Evolutionary conservation across 2,329 filamentous ascomycete genomes (phyloP).

Genomic region (Seiridium cupressi): DNA sequence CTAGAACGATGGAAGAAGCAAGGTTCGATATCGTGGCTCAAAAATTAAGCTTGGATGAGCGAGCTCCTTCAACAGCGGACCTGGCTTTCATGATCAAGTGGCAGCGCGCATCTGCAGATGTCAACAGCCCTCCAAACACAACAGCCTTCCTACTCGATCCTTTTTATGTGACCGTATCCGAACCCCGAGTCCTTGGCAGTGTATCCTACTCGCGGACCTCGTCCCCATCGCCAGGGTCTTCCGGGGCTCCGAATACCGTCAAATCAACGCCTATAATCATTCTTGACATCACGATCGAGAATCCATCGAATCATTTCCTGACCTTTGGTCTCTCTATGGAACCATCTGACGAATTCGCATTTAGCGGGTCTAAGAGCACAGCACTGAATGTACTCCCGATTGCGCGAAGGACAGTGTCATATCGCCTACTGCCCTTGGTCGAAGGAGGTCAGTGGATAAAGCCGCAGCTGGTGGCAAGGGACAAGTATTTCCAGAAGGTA

Average conservation of each 20-base stretch:
- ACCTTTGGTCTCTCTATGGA: conserved; percentile 94
- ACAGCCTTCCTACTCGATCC: conserved; percentile 75
- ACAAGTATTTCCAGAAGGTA: conserved; percentile 92
- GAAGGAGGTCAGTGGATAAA: conserved; percentile 60
- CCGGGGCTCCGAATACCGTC: conserved; percentile 28
- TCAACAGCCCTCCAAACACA: conserved; percentile 44
- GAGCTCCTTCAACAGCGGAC: conserved; percentile 71
- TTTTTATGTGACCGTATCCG: conserved; percentile 75
- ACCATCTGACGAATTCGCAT: conserved; percentile 86
- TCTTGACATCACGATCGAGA: conserved; percentile 72
- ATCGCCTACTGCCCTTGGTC: conserved; percentile 68
- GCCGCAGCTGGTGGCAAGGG: conserved; percentile 74
- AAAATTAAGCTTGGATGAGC: conserved; percentile 79
- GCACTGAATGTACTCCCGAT: conserved; percentile 80
- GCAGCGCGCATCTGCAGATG: conserved; percentile 50
- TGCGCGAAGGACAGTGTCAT: conserved; percentile 71
- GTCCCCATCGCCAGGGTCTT: conserved; percentile 17
- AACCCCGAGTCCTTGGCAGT: conserved; percentile 78
- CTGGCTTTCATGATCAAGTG: conserved; percentile 75
- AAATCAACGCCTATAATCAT: conserved; percentile 34
- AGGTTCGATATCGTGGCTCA: conserved; percentile 73
- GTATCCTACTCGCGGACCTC: conserved; percentile 40
- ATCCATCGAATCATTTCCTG: conserved; percentile 90
- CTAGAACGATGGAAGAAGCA: conserved; percentile 69
- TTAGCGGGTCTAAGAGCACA: conserved; percentile 81